Evolutionary conservation across 2,329 filamentous ascomycete genomes (phyloP).

Genomic region (Huntiella moniliformis): DNA sequence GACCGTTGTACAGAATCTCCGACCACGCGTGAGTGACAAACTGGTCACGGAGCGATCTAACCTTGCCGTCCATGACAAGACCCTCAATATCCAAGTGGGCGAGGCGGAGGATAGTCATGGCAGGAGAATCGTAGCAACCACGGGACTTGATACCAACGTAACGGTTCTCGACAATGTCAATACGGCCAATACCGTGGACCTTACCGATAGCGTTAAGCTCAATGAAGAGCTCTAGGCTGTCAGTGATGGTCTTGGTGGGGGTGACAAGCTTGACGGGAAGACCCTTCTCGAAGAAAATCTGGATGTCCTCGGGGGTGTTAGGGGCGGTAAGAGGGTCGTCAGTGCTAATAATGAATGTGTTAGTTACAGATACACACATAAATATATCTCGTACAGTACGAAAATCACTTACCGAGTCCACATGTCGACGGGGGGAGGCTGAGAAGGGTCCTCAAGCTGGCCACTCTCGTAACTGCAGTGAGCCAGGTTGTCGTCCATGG

Average conservation of each 20-base stretch:
- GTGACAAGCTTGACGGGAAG: constrained; percentile 44
- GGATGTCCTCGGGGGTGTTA: constrained; percentile 44
- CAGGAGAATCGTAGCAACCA: constrained; percentile 29
- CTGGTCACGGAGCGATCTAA: constrained; percentile 34
- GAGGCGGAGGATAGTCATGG: constrained; percentile 15
- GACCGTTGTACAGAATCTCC: constrained; percentile 29
- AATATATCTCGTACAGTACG: neutral
- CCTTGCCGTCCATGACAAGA: constrained; percentile 35
- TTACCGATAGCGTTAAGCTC: constrained; percentile 44
- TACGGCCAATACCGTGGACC: constrained; percentile 47
- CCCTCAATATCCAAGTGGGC: constrained; percentile 33
- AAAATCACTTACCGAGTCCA: constrained; percentile 32
- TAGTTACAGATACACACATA: neutral
- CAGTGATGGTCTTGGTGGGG: constrained; percentile 38
- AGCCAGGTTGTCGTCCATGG: constrained; percentile 47
- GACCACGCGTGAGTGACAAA: constrained; percentile 29
- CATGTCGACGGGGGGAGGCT: constrained; percentile 47
- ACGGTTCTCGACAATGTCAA: constrained; percentile 35
- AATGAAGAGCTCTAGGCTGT: constrained; percentile 46
- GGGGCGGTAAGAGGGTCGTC: constrained; percentile 44
- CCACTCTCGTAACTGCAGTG: constrained; percentile 70
- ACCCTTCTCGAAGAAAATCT: constrained; percentile 47
- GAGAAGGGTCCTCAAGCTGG: constrained; percentile 41
- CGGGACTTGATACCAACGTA: constrained; percentile 19
- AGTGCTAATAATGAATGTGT: constrained; percentile 18